Base-by-base conservation (phyloP, 2,329 filamentous ascomycete species). In the Lizonia empirigonia region DNA sequence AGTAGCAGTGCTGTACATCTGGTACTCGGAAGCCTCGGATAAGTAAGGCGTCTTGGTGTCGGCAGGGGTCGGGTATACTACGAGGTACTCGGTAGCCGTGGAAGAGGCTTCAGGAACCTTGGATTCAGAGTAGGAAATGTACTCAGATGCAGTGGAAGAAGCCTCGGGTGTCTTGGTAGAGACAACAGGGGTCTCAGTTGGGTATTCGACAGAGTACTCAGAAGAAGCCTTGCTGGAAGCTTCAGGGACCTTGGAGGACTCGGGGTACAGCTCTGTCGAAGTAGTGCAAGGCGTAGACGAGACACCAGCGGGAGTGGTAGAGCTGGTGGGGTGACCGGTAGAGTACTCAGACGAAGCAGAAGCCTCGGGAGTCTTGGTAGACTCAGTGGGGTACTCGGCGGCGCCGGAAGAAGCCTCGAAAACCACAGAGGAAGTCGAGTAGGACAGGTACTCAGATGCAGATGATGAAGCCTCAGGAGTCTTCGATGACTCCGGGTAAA, bases 221-320 rank as follows among this genome's bases (percentile, higher is more conserved):
- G 46, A 38, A 24, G 35, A 44, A 37, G 39, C 19, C 26, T 38
- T 50, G 34, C 45, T 47, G 9, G 52, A 46, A 13, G 24, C 36
- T 36, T 51, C 48, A 24, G 48, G 48, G 19, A 45, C 24, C 39
- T 56, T 40, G 5, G 46, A 44, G n/a, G 38, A 42, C 24, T 20
- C 39, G 10, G 45, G 24, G 45, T 49, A 49, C 30, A 42, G 18
- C 30, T 49, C 47, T 5, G 39, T 50, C 2, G 58, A 61, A n/a
- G 53, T 57, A 5, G 33, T 55, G 53, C 50, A 59, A 41, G 58
- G 50, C 7, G 55, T 56, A 16, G 58, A 56, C 20, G 46, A 54
- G 5, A 46, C 47, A 19, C 10, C 38, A 8, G 15, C 24, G 16
- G 44, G 29, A 36, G 34, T 16, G 22, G 15, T 45, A 16, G 18